phyloP scores from a whole-genome alignment of 2,329 filamentous ascomycete genomes.

The Immersiporthe knoxdaviesiana region DNA sequence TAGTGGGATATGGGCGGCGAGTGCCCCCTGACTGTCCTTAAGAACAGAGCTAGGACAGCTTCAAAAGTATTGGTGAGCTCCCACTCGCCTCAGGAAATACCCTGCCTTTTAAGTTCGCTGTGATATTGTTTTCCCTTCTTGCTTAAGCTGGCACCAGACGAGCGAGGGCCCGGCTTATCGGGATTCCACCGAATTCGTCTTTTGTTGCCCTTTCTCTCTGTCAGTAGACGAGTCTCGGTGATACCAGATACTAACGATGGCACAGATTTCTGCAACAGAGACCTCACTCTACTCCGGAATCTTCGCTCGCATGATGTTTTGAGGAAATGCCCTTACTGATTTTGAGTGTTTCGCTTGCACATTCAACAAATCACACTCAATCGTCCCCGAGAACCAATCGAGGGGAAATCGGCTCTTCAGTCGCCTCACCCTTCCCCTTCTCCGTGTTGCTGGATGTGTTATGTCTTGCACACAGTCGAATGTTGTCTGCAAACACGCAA shows the following conservation, averaged over 20 bases:
- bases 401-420: not conserved
- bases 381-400: not conserved
- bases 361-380: not conserved
- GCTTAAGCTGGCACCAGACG: slow-evolving; percentile 9
- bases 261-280: not conserved
- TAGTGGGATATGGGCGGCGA: not conserved
- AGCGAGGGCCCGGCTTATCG: not conserved
- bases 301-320: not conserved
- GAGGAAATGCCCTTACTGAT: not conserved
- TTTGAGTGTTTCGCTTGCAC: not conserved
- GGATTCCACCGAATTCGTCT: not conserved
- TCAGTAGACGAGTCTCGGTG: not conserved
- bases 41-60: slow-evolving; percentile 12
- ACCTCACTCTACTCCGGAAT: not conserved
- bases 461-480: not conserved
- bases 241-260: not conserved
- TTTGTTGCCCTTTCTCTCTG: not conserved
- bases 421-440: not conserved
- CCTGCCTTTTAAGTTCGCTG: no score
- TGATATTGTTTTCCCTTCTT: slow-evolving; percentile 12
- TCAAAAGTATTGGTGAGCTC: slow-evolving; percentile 16
- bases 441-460: not conserved
- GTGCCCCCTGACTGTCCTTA: not conserved
- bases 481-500: not conserved
- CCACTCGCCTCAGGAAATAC: not conserved